A percentile compares a stretch with the other conserved stretches of the same genome.
Conservation (phyloP, 2,329 filamentous ascomycete genomes). For the Ascochyta clinopodiicola region DNA sequence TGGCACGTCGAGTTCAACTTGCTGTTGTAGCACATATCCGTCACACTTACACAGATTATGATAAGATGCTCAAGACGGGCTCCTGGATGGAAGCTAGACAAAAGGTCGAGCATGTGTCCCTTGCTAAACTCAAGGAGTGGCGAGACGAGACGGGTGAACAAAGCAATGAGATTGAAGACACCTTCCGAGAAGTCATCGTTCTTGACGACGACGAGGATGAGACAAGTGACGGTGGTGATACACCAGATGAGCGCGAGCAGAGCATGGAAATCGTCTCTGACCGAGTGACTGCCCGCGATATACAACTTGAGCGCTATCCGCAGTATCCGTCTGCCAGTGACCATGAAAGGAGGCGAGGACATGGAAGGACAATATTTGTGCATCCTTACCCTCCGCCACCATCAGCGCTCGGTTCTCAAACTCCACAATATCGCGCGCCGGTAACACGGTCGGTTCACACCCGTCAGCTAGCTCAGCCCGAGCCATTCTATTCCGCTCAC, state of each 20-base stretch:
- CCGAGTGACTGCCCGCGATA: slow-evolving; percentile 41
- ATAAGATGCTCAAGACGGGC: slow-evolving; percentile 60
- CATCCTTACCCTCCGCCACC: slow-evolving; percentile 22
- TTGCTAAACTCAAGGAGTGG: slow-evolving; percentile 67
- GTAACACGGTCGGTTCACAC: slow-evolving; percentile 13
- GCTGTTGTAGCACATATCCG: slow-evolving; percentile 68
- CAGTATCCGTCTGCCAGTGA: slow-evolving; percentile 22
- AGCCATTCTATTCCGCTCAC: slow-evolving; percentile 15
- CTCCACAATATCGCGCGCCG: slow-evolving; percentile 16
- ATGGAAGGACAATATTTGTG: slow-evolving; percentile 35
- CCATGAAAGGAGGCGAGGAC: slow-evolving; percentile 24
- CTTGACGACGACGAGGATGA: slow-evolving; percentile 66
- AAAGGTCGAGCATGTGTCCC: slow-evolving; percentile 61
- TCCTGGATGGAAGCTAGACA: slow-evolving; percentile 62
- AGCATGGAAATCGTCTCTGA: slow-evolving; percentile 44
- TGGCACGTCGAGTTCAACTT: slow-evolving; percentile 65
- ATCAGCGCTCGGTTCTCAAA: slow-evolving; percentile 8
- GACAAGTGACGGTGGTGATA: slow-evolving; percentile 44
- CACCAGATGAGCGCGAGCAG: slow-evolving; percentile 35
- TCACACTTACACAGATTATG: slow-evolving; percentile 68
- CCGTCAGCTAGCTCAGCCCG: slow-evolving; percentile 11
- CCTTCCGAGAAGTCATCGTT: slow-evolving; percentile 69
- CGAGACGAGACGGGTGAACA: slow-evolving; percentile 62
- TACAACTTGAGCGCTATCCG: slow-evolving; percentile 33
- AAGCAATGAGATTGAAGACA: slow-evolving; percentile 64